Evolutionary conservation across 192 early-diverging fungal species (phyloP), one percentile per base, ranked within the genome.

Genomic region (Diversispora eburnea): DNA sequence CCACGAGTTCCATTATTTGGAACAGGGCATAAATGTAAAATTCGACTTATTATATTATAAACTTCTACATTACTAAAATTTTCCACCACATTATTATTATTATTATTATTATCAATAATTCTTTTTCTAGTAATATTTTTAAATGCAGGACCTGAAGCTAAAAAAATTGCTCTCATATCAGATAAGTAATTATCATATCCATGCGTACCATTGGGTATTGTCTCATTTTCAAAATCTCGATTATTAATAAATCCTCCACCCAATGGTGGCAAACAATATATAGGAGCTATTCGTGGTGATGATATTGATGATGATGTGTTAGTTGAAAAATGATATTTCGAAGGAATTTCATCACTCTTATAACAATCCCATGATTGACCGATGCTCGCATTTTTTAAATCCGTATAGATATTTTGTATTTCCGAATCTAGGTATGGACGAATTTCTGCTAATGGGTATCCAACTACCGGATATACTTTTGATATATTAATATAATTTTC

Each of bases 81-180:
- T n/a, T 83, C 67, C 33, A 83, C 75, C 0, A 80, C 75, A 9
- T 56, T 76, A 25, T 82, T 60, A 41, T 43, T 51, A 33, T 33
- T 33, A 33, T 33, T 2, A 33, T 33, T 33, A 33, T 33, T 33
- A 33, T 33, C 25, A 33, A 33, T 33, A 33, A 33, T 33, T 5
- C 42, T 69, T 56, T 13, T 63, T n/a, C 1, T 58, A 13, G 22
- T 69, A 19, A 33, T 78, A 10, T 51, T 45, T 6, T 77, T 75
- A 76, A 93, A 91, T 4, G 84, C 77, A 0, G 92, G 91, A 3
- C 93, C 95, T 22, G 77, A 80, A 3, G 94, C 95, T 64, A 94
- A 77, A 77, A 95, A 94, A 9, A 93, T 90, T 3, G 93, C 91
- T 7, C 91, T 84, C 94, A 98, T 98, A 15, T 91, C 87, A 4